phyloP scores from a whole-genome alignment of 371 early-diverging fungal species.

The Smittium culicis region DNA sequence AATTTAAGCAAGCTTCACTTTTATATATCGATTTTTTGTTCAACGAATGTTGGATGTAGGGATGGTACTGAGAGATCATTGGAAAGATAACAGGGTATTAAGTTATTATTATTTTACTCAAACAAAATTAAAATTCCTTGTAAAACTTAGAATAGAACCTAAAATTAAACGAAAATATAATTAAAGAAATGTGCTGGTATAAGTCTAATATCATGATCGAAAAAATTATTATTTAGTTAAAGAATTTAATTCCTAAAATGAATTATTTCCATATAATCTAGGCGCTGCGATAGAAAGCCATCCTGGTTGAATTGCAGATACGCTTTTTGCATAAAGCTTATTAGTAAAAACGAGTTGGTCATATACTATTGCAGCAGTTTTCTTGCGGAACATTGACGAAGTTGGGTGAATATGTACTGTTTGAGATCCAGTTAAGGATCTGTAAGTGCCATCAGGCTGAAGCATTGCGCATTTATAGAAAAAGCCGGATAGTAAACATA shows the following conservation, averaged over 20 bases:
- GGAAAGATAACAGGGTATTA: too few species aligned
- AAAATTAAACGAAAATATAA: too few species aligned
- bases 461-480: constrained; percentile 75
- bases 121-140: too few species aligned
- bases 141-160: too few species aligned
- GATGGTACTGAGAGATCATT: too few species aligned
- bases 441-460: constrained; percentile 79
- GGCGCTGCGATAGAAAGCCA: constrained; percentile 79
- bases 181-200: too few species aligned
- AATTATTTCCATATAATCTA: constrained; percentile 31
- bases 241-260: not conserved
- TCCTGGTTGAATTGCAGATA: constrained; percentile 61
- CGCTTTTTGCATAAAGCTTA: constrained; percentile 70
- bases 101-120: too few species aligned
- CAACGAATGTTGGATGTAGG: too few species aligned
- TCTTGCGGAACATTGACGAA: constrained; percentile 66
- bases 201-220: too few species aligned
- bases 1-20: too few species aligned
- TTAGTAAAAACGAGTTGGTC: constrained; percentile 88
- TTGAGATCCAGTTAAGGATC: constrained; percentile 58
- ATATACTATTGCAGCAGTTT: constrained; percentile 68
- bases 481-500: constrained; percentile 79
- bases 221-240: too few species aligned
- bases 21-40: too few species aligned
- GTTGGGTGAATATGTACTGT: constrained; percentile 76